phyloP scores from a whole-genome alignment of 139 green algal species.

The Raphidocelis subcapitata region DNA sequence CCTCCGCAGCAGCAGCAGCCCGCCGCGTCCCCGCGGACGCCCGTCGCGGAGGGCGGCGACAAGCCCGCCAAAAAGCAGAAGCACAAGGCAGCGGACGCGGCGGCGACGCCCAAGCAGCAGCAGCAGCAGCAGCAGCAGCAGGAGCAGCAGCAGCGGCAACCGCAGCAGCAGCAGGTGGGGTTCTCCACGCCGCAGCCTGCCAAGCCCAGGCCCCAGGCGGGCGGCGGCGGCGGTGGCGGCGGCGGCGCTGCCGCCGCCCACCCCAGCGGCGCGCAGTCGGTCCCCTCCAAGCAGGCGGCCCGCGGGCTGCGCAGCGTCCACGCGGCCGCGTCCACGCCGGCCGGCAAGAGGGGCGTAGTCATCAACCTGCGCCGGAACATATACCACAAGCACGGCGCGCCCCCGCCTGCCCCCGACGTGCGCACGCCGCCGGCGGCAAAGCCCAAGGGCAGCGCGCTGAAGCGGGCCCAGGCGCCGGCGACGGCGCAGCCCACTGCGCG shows the following conservation, averaged over 20 bases:
- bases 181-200: too few relatives aligned
- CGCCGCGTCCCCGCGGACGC: too few relatives aligned
- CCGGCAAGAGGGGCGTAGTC: conserved; percentile 56
- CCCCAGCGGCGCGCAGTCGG: too few relatives aligned
- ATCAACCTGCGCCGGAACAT: conserved; percentile 81
- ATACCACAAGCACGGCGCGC: conserved; percentile 64
- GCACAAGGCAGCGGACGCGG: conserved; percentile 2
- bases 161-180: neutral
- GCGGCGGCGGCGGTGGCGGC: too few relatives aligned
- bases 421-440: conserved; percentile 66
- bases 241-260: neutral
- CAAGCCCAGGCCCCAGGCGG: too few relatives aligned
- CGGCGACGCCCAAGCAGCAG: neutral
- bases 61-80: conserved; percentile 6
- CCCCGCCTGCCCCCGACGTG: conserved; percentile 60
- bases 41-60: too few relatives aligned
- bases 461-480: neutral
- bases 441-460: conserved; percentile 57
- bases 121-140: conserved; percentile 1
- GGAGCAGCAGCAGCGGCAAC: neutral
- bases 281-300: neutral
- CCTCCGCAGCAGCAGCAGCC: neutral
- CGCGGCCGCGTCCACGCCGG: neutral
- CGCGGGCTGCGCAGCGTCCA: neutral
- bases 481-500: neutral